Base-by-base conservation (phyloP, 1,284 basidiomycete species). In the Rhodotorula sp. region DNA sequence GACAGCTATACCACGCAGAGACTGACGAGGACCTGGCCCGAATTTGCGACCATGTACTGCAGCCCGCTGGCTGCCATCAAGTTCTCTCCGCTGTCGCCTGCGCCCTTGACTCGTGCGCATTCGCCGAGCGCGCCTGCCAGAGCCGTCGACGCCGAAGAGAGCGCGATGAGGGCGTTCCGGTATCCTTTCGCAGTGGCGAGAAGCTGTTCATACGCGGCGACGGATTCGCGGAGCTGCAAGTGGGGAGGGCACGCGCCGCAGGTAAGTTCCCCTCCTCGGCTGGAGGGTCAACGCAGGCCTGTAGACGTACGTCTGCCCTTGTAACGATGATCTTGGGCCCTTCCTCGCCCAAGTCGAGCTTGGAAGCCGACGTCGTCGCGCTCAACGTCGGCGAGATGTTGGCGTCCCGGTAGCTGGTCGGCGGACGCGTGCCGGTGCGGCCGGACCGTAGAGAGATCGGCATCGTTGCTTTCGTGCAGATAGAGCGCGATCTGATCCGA, bases 31-130 rank as follows among this genome's bases (percentile, higher is more conserved):
- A 77, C 75, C 66, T 77, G 75, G 1, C 72, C 65, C 24, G 69
- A 69, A 51, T 74, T 75, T 0, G 77, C 74, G 10, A 77, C 68
- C 68, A 78, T 72, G 61, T 77, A 78, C 22, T 78, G 77, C 33
- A 78, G 44, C 4, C 77, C 77, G 37, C 68, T 71, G 22, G 77
- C 77, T 0, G 77, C 77, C 45, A 78, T 30, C 15, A 78, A 42
- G 44, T 67, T 59, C 44, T 77, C 75, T 6, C 68, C 77, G 48
- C 72, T 73, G 48, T 73, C 74, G 2, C 69, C 73, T 6, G 76
- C 71, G 17, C 77, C 77, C 59, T 78, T 78, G 49, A 78, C 75
- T 29, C 76, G 54, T n/a, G 75, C 75, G 42, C 76, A 77, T 30
- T 74, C 72, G 48, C 70, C 73, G 44, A 78, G 55, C 14, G 74